Conservation (phyloP, 2,329 filamentous ascomycete genomes). For the Conoideocrella luteorostrata region DNA sequence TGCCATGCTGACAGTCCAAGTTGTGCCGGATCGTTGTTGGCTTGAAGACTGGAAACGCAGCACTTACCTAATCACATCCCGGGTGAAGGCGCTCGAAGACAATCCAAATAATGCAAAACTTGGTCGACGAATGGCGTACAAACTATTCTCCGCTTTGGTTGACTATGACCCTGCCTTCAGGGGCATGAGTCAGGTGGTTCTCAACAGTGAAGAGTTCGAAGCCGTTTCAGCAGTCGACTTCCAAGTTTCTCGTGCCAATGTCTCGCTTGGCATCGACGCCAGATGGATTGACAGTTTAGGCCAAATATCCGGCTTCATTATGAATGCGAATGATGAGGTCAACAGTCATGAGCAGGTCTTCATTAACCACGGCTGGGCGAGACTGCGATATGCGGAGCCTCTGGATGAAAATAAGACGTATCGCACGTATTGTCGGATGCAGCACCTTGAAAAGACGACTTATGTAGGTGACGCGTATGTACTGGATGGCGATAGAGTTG, state of each 20-base stretch:
- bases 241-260: too few relatives aligned
- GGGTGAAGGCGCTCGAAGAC: slow-evolving; percentile 44
- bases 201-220: slow-evolving; percentile 23
- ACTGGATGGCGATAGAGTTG: slow-evolving; percentile 44
- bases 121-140: slow-evolving; percentile 44
- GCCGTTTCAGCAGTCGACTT: slow-evolving; percentile 27
- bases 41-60: slow-evolving; percentile 16
- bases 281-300: slow-evolving; percentile 55
- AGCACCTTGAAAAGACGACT: slow-evolving; percentile 39
- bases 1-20: neutral
- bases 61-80: slow-evolving; percentile 7
- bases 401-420: slow-evolving; percentile 23
- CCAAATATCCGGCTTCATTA: slow-evolving; percentile 55
- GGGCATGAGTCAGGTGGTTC: slow-evolving; percentile 53
- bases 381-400: slow-evolving; percentile 11
- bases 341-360: slow-evolving; percentile 50
- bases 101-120: neutral
- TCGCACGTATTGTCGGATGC: slow-evolving; percentile 52
- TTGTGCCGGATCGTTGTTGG: neutral
- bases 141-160: slow-evolving; percentile 51
- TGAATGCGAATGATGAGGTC: slow-evolving; percentile 50
- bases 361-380: slow-evolving; percentile 55
- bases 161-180: slow-evolving; percentile 49
- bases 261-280: slow-evolving; percentile 45
- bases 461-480: slow-evolving; percentile 47